Base-by-base conservation (phyloP, 2,329 filamentous ascomycete genomes). In the Magnaporthiopsis incrustans region DNA sequence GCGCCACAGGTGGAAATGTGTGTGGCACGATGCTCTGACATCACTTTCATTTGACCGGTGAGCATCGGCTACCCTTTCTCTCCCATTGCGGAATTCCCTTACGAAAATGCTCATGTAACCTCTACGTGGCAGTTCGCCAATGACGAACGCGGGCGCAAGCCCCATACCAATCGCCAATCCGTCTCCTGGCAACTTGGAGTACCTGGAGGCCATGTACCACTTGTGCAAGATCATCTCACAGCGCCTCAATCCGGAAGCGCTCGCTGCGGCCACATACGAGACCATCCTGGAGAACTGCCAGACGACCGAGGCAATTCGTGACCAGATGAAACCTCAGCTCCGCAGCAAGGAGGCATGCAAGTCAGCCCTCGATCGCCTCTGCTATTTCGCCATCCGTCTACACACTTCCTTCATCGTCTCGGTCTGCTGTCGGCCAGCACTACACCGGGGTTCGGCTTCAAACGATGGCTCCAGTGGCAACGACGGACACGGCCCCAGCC, bases 321-420 rank as follows among this genome's bases (percentile, higher is more conserved):
- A 73, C 15, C 79, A 76, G 61, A 78, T 84, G 11, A 71, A 78
- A 7, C 77, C 79, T 1, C 82, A 85, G 65, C 78, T 89, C 44
- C 80, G 82, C 61, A 81, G 77, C 68, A 87, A 86, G 68, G 85
- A 87, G 35, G 78, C 79, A n/a, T 88, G 85, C 76, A 87, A 85
- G 68, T 86, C 84, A 0, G 83, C 85, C 0, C 75, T 87, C 38
- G 84, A 89, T 71, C 80, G 85, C 22, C 76, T 89, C 0, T 86
- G 89, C 67, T 81, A 87, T 70, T 88, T 83, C 67, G 86, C 84
- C 44, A 82, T 88, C 61, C 81, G 83, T n/a, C 77, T 89, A 1
- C 86, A 89, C 70, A 87, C 85, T 0, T 83, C 85, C 1, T 88
- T 88, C 68, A 82, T 88, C 59, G 81, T 88, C 26, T 88, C 85